Conservation (phyloP, 208 protist species). For the Wallacemonas sp. region DNA sequence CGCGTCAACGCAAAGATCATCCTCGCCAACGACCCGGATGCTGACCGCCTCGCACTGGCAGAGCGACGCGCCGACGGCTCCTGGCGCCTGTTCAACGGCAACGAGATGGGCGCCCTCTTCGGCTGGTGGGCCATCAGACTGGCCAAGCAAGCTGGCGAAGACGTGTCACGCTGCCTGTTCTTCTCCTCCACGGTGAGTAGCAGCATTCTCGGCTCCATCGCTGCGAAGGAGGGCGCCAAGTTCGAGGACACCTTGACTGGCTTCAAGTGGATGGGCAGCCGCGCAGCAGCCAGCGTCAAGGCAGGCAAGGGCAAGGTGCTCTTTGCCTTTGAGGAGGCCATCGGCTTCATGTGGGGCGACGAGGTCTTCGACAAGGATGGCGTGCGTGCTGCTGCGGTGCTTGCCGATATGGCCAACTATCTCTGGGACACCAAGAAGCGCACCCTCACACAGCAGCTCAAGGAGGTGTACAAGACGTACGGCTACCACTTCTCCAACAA, state of each 20-base stretch:
- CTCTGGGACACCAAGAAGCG: conserved; percentile 51
- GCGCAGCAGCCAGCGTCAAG: conserved; percentile 46
- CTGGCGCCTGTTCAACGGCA: conserved; percentile 96
- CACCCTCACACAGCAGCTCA: conserved; percentile 59
- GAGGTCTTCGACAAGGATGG: conserved; percentile 98
- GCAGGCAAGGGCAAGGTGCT: conserved; percentile 53
- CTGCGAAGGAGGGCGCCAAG: conserved; percentile 87
- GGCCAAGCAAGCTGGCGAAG: conserved; percentile 33
- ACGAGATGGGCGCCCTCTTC: conserved; percentile 97
- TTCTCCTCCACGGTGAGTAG: conserved; percentile 85
- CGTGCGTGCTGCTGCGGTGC: conserved; percentile 87
- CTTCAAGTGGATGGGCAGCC: conserved; percentile 99
- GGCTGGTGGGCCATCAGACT: conserved; percentile 93
- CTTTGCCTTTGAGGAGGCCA: conserved; percentile 97
- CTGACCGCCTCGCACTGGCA: conserved; percentile 96
- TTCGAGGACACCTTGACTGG: conserved; percentile 97
- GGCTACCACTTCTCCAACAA: conserved; percentile 92
- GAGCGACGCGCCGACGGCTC: conserved; percentile 75
- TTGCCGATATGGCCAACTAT: conserved; percentile 91
- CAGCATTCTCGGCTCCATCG: conserved; percentile 92
- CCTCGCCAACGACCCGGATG: conserved; percentile 99
- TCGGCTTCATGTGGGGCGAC: conserved; percentile 95
- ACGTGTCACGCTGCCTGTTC: conserved; percentile 53
- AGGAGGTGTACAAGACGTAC: conserved; percentile 79
- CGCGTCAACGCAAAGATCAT: conserved; percentile 71